Conservation (phyloP, 768 basidiomycete genomes). For the Exidia glandulosa region DNA sequence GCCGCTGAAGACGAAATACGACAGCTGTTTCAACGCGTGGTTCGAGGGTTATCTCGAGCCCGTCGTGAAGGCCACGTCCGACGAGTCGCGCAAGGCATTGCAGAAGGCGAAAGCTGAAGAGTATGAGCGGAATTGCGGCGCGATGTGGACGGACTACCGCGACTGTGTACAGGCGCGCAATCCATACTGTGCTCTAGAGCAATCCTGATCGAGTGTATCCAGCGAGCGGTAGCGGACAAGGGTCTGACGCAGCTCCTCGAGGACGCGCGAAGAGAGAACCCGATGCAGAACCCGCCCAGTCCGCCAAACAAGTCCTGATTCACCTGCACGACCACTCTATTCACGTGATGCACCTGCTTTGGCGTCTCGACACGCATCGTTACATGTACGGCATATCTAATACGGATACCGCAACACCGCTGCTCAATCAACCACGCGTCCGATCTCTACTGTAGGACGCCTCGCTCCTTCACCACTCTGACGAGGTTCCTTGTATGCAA, state of each 20-base stretch:
- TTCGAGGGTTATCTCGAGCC: slow-evolving; percentile 95
- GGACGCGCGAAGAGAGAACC: slow-evolving; percentile 73
- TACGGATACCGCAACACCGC: too few species aligned
- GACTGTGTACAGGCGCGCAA: slow-evolving; percentile 67
- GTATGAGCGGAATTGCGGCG: slow-evolving; percentile 78
- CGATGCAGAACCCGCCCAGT: slow-evolving; percentile 41
- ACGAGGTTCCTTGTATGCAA: too few species aligned
- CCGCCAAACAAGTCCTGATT: too few species aligned
- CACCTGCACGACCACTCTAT: too few species aligned
- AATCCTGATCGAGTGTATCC: not conserved
- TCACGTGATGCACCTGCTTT: too few species aligned
- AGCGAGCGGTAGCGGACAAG: slow-evolving; percentile 74
- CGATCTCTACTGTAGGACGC: too few species aligned
- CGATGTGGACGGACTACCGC: slow-evolving; percentile 70
- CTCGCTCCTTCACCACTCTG: too few species aligned
- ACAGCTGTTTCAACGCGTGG: slow-evolving; percentile 95
- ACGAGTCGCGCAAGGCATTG: slow-evolving; percentile 42
- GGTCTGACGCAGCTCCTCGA: slow-evolving; percentile 65
- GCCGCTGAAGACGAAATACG: slow-evolving; percentile 78
- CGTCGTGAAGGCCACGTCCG: slow-evolving; percentile 33
- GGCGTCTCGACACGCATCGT: too few species aligned
- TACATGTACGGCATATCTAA: too few species aligned
- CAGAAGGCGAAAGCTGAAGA: slow-evolving; percentile 75
- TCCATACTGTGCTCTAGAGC: not conserved
- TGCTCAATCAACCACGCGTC: too few species aligned